Base-by-base conservation (phyloP, 2,329 filamentous ascomycete genomes). In the Cytospora piceae region DNA sequence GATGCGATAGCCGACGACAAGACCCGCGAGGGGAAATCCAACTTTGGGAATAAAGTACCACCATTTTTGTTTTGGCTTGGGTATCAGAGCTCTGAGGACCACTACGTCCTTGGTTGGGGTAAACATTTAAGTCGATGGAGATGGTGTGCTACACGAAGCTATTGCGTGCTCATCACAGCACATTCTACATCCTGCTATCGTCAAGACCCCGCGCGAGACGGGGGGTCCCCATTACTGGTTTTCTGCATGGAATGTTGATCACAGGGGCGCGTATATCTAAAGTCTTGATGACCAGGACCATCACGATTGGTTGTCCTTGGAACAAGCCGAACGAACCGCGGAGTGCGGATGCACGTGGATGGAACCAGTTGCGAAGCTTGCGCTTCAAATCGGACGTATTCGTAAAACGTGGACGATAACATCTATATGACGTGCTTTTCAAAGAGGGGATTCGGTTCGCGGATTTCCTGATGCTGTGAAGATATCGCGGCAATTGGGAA, bases 91-190 rank as follows among this genome's bases (percentile, higher is more conserved):
- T 46, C 3, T 24, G 46, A 49, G 20, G 11, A 14, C 9, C 9
- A 24, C n/a, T n/a, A 8, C 22, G 46, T 14, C n/a, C 2, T 24
- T 49, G n/a, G n/a, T 49, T 24, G n/a, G n/a, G 46, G 15, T 22
- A 14, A 24, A 14, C n/a, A 22, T 49, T 49, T n/a, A 42, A 42
- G 6, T 49, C 46, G 2, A 49, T 49, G 46, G 29, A 24, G 49
- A 56, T 54, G 54, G 29, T 66, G 61, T 61, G 65, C 70, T 68
- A 61, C 66, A 65, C 58, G 61, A 67, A 32, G 22, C 65, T 34
- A 63, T 61, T 58, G 49, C 49, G 64, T 60, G 54, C 62, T 49
- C 27, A 42, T 61, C 65, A 67, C 55, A 57, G 57, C 62, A 57
- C 55, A 68, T 46, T 60, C 27, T 24, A 27, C 17, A 8, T 56